Evolutionary conservation across 225 moss, liverwort and hornwort species (phyloP).

Genomic region (Marchantia polymorpha): DNA sequence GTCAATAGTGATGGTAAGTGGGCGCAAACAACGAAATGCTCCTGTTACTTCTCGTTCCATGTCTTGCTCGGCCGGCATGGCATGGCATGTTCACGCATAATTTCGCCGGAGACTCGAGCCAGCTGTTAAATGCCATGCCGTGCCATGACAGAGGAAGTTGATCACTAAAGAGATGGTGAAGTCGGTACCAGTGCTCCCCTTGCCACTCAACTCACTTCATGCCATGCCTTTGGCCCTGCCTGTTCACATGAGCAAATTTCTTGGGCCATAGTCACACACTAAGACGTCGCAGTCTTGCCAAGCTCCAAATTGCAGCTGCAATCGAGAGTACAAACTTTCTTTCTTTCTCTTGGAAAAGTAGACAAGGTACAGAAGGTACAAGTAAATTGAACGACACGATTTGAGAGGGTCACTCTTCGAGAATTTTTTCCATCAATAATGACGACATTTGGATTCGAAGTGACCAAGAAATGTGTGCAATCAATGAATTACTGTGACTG

Average conservation of each 20-base stretch:
- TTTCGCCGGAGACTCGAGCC: neutral
- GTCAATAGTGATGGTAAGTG: neutral
- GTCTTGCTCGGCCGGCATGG: neutral
- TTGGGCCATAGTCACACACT: neutral
- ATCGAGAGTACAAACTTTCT: neutral
- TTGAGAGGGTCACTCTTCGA: neutral
- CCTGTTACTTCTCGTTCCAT: neutral
- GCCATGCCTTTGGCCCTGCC: neutral
- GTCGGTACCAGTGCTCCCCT: too few relatives aligned
- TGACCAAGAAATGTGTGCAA: constrained; percentile 1
- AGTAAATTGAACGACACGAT: neutral
- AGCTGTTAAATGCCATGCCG: neutral
- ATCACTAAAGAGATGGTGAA: neutral
- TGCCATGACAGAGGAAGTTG: neutral
- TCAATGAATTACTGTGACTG: constrained; percentile 11
- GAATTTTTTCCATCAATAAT: neutral
- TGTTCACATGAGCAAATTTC: neutral
- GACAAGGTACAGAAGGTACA: neutral
- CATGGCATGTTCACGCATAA: neutral
- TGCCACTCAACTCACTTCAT: neutral
- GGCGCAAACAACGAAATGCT: neutral
- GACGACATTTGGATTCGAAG: neutral
- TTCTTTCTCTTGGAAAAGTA: neutral
- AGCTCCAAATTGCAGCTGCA: neutral
- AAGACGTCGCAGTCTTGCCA: neutral